A percentile compares a stretch with the other conserved stretches of the same genome.
phyloP scores from a whole-genome alignment of 202 grass and related monocot species.

The Brachypodium distachyon region DNA sequence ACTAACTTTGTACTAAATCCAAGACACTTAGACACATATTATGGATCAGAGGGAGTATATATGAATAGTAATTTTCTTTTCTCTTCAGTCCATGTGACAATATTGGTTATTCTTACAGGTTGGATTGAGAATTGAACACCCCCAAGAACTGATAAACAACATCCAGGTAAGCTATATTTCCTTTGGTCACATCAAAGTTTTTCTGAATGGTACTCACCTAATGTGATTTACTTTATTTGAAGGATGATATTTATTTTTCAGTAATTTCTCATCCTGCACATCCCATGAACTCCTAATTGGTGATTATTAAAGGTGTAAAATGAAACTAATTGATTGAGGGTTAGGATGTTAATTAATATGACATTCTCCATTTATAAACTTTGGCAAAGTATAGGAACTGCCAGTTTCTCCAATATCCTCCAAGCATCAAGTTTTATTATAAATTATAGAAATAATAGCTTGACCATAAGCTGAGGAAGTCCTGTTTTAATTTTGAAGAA shows the following conservation, averaged over 20 bases:
- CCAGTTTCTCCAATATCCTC: neutral
- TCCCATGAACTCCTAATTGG: neutral
- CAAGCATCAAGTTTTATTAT: neutral
- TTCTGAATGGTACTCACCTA: neutral
- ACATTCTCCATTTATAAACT: neutral
- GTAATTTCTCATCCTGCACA: neutral
- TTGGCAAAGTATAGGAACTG: neutral
- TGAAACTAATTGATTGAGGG: neutral
- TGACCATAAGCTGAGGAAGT: neutral
- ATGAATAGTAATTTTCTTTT: neutral
- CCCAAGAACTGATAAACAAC: slow-evolving; percentile 85
- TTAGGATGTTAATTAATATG: neutral
- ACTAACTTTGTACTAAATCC: too few species aligned
- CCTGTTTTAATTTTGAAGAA: neutral
- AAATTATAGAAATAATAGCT: neutral
- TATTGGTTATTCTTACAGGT: slow-evolving; percentile 40
- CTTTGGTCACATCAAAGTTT: neutral
- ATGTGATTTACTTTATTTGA: slow-evolving; percentile 1
- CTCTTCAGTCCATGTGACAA: neutral
- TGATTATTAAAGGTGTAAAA: neutral
- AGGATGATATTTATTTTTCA: neutral
- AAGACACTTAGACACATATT: too few species aligned
- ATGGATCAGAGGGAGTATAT: too few species aligned
- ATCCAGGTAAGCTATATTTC: slow-evolving; percentile 67
- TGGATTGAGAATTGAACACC: slow-evolving; percentile 92